Conservation (phyloP, 208 protist species). For the Jaenimonas drosophilae region DNA sequence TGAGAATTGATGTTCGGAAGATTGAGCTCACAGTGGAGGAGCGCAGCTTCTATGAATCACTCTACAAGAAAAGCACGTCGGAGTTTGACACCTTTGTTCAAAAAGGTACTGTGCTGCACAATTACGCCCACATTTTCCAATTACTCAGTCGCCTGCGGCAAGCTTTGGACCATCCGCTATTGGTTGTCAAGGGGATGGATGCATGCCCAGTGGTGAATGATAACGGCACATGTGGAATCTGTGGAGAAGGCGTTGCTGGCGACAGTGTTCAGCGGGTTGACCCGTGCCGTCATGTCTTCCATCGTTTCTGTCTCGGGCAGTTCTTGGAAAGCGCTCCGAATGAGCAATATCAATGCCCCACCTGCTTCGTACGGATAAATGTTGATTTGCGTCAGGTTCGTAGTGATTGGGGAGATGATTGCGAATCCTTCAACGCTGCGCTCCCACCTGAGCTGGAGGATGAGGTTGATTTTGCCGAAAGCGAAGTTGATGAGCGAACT, state of each 20-base stretch:
- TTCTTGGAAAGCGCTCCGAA: slow-evolving; percentile 81
- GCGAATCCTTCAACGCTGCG: slow-evolving; percentile 22
- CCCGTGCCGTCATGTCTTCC: slow-evolving; percentile 80
- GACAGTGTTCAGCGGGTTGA: slow-evolving; percentile 42
- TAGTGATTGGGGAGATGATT: slow-evolving; percentile 48
- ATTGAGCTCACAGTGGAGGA: slow-evolving; percentile 70
- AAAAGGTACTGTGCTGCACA: slow-evolving; percentile 88
- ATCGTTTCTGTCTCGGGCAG: slow-evolving; percentile 73
- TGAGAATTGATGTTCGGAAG: slow-evolving; percentile 39
- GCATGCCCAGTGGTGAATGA: slow-evolving; percentile 36
- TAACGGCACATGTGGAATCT: slow-evolving; percentile 80
- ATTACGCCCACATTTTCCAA: slow-evolving; percentile 94
- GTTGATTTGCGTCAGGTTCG: slow-evolving; percentile 74
- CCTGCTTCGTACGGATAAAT: slow-evolving; percentile 79
- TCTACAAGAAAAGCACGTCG: slow-evolving; percentile 87
- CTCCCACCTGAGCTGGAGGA: slow-evolving; percentile 61
- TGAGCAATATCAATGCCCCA: slow-evolving; percentile 72
- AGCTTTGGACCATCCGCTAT: slow-evolving; percentile 83
- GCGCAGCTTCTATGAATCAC: slow-evolving; percentile 87
- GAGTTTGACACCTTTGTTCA: slow-evolving; percentile 88
- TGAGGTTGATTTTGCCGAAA: slow-evolving; percentile 7
- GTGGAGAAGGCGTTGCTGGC: slow-evolving; percentile 51
- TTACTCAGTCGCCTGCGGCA: slow-evolving; percentile 88
- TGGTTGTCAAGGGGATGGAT: slow-evolving; percentile 73
- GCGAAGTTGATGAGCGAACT: slow-evolving; percentile 2